Conservation (phyloP, 257 asterid species). For the Agastache rugosa region DNA sequence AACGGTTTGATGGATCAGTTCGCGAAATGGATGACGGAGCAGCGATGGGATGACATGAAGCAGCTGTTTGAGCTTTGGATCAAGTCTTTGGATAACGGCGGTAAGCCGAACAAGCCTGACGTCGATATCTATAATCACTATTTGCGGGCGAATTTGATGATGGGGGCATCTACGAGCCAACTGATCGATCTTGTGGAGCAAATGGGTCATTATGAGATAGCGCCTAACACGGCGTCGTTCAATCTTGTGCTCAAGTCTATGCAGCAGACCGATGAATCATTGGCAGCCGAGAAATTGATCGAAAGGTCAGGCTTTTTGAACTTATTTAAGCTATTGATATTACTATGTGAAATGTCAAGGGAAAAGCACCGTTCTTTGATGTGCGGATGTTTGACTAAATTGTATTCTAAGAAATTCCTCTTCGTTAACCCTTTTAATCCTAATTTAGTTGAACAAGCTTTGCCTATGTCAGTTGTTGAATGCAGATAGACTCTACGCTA, state of each 20-base stretch:
- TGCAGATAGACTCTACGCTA: background rate
- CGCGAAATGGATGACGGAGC: conserved; percentile 70
- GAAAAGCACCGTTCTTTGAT: background rate
- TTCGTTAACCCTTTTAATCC: background rate
- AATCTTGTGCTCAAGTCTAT: conserved; percentile 84
- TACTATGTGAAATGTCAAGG: conserved; percentile 1
- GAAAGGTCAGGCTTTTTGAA: conserved; percentile 53
- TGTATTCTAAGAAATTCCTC: background rate
- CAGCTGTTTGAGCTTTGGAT: conserved; percentile 80
- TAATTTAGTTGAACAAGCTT: conserved; percentile 21
- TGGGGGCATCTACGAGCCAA: conserved; percentile 58
- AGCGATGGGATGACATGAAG: conserved; percentile 71
- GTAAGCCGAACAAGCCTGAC: conserved; percentile 85
- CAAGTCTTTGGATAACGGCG: conserved; percentile 60
- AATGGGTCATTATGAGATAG: conserved; percentile 64
- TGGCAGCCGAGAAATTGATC: conserved; percentile 71
- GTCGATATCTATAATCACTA: conserved; percentile 75
- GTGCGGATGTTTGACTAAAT: background rate
- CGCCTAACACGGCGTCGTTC: conserved; percentile 76
- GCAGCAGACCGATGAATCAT: conserved; percentile 59
- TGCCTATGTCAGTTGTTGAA: conserved; percentile 5
- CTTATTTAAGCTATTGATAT: background rate
- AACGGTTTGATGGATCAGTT: conserved; percentile 57
- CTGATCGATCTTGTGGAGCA: conserved; percentile 62
- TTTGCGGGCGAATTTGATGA: conserved; percentile 77